Conservation (phyloP, 768 basidiomycete species). For the Cystobasidiopsis lactophilus region DNA sequence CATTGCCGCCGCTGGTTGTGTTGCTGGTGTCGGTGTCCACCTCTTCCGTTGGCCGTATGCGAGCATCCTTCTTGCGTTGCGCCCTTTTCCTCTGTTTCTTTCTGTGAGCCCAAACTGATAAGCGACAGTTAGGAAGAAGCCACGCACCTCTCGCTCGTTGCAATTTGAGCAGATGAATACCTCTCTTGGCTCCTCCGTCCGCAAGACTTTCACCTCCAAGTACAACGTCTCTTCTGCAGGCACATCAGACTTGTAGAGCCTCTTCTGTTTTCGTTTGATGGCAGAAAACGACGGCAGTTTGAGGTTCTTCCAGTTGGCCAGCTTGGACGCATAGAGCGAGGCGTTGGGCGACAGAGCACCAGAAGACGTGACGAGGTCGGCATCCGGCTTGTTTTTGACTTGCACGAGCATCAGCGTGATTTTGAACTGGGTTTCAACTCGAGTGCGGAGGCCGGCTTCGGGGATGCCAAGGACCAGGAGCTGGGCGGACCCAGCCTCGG, state of each 20-base stretch:
- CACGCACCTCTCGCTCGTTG: constrained; percentile 49
- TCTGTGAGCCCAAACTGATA: constrained; percentile 67
- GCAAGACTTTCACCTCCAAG: constrained; percentile 53
- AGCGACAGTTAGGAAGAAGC: constrained; percentile 19
- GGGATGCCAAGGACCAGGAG: constrained; percentile 70
- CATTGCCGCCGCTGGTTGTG: constrained; percentile 25
- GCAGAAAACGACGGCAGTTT: constrained; percentile 57
- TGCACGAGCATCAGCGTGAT: constrained; percentile 42
- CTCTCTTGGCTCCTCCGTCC: constrained; percentile 50
- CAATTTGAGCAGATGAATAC: constrained; percentile 74
- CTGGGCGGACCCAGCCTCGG: constrained; percentile 17
- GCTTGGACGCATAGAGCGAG: constrained; percentile 16
- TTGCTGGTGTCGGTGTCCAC: constrained; percentile 30
- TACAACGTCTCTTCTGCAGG: constrained; percentile 45
- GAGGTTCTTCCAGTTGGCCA: constrained; percentile 81
- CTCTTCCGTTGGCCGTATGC: constrained; percentile 29
- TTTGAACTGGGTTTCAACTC: constrained; percentile 87
- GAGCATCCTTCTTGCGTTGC: constrained; percentile 26
- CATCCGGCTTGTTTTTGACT: constrained; percentile 26
- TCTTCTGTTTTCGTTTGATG: constrained; percentile 62
- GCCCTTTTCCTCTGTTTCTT: constrained; percentile 40
- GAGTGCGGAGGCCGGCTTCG: constrained; percentile 59
- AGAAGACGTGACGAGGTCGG: background rate
- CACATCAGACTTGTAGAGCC: constrained; percentile 62
- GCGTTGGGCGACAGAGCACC: constrained; percentile 10